These are phyloP conservation scores for Pelargonium cotyledonis DNA, from an alignment of 441 rosid species.

Conservation along the genomic window DNA sequence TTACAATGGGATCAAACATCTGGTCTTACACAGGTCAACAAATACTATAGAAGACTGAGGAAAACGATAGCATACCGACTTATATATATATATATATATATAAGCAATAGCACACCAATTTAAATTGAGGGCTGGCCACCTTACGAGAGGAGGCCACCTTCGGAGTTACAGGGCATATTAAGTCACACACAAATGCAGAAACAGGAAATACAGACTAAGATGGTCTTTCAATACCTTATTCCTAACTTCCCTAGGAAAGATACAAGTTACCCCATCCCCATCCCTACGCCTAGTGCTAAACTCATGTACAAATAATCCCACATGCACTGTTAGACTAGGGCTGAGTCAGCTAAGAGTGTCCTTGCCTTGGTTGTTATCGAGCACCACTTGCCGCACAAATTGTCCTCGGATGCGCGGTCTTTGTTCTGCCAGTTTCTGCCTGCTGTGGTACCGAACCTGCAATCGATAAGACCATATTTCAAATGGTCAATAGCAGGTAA, in stretches of 20 bases:
- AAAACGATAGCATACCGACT: neutral
- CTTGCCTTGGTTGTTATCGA: neutral
- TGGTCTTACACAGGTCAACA: too few relatives aligned
- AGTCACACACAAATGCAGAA: neutral
- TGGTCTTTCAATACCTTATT: neutral
- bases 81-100: too few relatives aligned
- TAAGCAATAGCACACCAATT: neutral
- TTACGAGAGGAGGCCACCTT: neutral
- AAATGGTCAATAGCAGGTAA: too few relatives aligned
- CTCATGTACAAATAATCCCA: conserved; percentile 1
- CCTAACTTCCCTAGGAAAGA: neutral
- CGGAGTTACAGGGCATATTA: neutral
- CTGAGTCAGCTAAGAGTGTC: conserved; percentile 1
- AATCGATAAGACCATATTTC: neutral
- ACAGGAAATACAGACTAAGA: neutral
- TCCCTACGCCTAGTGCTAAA: neutral
- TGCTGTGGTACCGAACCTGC: conserved; percentile 21
- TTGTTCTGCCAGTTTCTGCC: conserved; percentile 21
- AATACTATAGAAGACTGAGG: too few relatives aligned
- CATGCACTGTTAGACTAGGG: neutral
- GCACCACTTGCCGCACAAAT: conserved; percentile 14
- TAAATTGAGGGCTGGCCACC: neutral
- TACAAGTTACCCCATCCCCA: neutral
- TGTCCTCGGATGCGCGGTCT: conserved; percentile 18
- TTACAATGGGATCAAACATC: too few relatives aligned